Evolutionary conservation across 306 rosid genomes (phyloP).

Genomic region (Acacia crassicarpa): DNA sequence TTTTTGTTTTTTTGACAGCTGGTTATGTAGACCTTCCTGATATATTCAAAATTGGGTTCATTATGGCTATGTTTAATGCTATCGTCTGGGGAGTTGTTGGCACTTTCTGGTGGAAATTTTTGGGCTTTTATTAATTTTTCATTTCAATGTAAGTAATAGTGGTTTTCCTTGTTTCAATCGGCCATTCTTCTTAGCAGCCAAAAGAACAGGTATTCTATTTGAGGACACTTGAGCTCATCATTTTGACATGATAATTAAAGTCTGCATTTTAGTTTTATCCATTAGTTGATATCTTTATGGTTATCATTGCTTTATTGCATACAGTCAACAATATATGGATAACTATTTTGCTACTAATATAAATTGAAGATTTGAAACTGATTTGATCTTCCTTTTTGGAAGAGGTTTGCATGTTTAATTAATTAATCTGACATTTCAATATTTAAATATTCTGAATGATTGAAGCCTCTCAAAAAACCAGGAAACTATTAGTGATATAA

Average conservation of each 20-base stretch:
- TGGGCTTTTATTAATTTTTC: conserved; percentile 68
- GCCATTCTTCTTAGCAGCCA: conserved; percentile 29
- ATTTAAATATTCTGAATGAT: not conserved
- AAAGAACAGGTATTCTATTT: conserved; percentile 34
- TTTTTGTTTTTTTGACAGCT: conserved; percentile 54
- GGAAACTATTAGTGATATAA: not conserved
- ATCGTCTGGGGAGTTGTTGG: conserved; percentile 77
- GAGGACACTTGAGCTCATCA: conserved; percentile 46
- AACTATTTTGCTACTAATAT: conserved; percentile 24
- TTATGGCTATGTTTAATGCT: conserved; percentile 72
- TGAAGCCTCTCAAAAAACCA: not conserved
- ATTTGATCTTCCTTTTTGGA: not conserved
- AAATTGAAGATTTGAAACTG: conserved; percentile 18
- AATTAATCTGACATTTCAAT: not conserved
- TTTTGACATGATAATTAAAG: conserved; percentile 24
- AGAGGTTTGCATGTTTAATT: not conserved
- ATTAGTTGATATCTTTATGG: conserved; percentile 15
- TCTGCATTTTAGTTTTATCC: conserved; percentile 10
- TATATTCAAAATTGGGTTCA: conserved; percentile 69
- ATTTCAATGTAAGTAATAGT: conserved; percentile 48
- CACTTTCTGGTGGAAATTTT: conserved; percentile 87
- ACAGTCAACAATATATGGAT: not conserved
- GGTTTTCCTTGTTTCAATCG: conserved; percentile 14
- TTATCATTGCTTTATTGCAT: not conserved
- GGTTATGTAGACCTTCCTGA: conserved; percentile 88